These are phyloP conservation scores for Blakeslea trispora DNA, from an alignment of 371 early-diverging fungal species.

Conservation along the genomic window DNA sequence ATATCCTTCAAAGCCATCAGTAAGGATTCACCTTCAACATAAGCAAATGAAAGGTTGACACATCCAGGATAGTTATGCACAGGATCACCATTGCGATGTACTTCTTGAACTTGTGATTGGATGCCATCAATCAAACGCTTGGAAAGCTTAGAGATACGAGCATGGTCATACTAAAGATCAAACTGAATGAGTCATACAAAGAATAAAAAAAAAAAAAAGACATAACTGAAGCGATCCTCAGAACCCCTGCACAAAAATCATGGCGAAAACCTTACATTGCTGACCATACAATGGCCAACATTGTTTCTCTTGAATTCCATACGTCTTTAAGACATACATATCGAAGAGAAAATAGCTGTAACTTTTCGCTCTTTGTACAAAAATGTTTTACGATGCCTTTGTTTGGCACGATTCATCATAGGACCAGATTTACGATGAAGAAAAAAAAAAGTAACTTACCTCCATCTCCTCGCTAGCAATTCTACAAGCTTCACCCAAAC, in stretches of 20 bases:
- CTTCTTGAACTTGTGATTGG: constrained; percentile 73
- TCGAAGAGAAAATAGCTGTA: constrained; percentile 10
- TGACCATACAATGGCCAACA: constrained; percentile 1
- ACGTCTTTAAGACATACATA: not conserved
- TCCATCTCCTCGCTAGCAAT: constrained; percentile 89
- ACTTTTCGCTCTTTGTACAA: constrained; percentile 29
- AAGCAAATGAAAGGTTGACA: constrained; percentile 99
- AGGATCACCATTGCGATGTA: constrained; percentile 90
- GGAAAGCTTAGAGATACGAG: constrained; percentile 73
- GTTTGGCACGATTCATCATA: constrained; percentile 36
- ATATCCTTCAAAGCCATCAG: constrained; percentile 99
- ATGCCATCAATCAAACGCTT: constrained; percentile 83
- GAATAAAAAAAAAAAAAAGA: not conserved
- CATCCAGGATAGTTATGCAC: constrained; percentile 89
- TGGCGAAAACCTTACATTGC: constrained; percentile 36
- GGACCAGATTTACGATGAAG: constrained; percentile 13
- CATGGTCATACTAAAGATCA: constrained; percentile 76
- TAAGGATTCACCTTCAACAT: constrained; percentile 99
- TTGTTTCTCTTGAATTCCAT: not conserved
- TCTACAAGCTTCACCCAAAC: constrained; percentile 96
- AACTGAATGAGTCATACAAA: not conserved
- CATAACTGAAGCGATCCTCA: constrained; percentile 38
- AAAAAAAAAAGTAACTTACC: constrained; percentile 50
- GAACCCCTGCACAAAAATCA: constrained; percentile 73
- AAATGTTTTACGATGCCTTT: constrained; percentile 23